Evolutionary conservation across 2,329 filamentous ascomycete genomes (phyloP).

Genomic region (Didymella lethalis): DNA sequence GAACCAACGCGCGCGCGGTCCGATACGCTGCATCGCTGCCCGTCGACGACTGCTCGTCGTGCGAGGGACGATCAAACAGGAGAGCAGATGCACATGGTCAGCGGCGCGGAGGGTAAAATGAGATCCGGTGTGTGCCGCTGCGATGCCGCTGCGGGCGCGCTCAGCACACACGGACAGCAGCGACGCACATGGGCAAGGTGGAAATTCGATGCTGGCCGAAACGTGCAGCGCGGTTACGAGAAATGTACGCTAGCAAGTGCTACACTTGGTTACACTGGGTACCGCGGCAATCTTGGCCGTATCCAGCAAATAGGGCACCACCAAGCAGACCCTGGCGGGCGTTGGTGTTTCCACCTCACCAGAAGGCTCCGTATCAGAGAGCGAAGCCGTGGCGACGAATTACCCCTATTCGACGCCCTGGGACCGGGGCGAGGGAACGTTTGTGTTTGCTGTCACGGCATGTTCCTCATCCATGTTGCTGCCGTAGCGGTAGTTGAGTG

Average conservation of each 20-base stretch:
- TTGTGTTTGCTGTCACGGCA: constrained; percentile 13
- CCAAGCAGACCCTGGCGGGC: constrained; percentile 4
- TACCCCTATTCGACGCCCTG: constrained; percentile 22
- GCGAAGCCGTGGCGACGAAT: constrained; percentile 16
- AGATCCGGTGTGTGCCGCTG: neutral
- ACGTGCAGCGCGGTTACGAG: constrained; percentile 14
- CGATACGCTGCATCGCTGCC: constrained; percentile 8
- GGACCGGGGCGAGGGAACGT: constrained; percentile 1
- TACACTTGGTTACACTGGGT: neutral
- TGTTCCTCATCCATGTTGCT: constrained; percentile 4
- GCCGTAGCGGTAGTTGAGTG: neutral
- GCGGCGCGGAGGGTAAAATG: constrained; percentile 7
- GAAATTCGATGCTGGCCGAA: constrained; percentile 19
- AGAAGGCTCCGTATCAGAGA: constrained; percentile 9
- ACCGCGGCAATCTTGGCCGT: constrained; percentile 1
- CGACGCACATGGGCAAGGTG: constrained; percentile 1
- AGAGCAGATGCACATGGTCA: constrained; percentile 6
- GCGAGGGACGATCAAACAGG: constrained; percentile 30
- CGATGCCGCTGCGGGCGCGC: neutral
- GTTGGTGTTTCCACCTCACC: neutral
- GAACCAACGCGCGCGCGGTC: constrained; percentile 7
- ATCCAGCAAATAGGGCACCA: constrained; percentile 3
- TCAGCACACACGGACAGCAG: neutral
- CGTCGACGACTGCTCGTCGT: constrained; percentile 10
- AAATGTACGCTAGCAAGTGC: neutral